Evolutionary conservation across 2,329 filamentous ascomycete genomes (phyloP).

Genomic region (Aspergillus brunneoviolaceus): DNA sequence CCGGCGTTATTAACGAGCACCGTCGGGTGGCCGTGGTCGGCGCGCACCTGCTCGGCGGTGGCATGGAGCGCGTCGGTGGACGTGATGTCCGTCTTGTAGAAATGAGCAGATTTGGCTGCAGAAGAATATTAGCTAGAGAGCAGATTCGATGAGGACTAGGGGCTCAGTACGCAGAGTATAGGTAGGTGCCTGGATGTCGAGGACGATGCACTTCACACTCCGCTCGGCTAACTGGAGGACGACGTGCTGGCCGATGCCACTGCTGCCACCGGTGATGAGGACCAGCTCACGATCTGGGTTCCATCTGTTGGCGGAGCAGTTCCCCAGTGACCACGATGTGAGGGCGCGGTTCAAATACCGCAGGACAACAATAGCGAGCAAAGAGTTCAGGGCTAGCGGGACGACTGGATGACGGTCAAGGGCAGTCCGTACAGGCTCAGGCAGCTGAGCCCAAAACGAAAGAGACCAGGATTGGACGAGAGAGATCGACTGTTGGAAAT

Average conservation of each 20-base stretch:
- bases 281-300: conserved; percentile 27
- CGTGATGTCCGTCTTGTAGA: conserved; percentile 42
- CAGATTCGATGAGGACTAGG: not conserved
- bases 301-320: conserved; percentile 15
- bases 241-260: conserved; percentile 37
- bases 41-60: conserved; percentile 41
- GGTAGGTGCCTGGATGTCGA: conserved; percentile 33
- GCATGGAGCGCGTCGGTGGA: conserved; percentile 30
- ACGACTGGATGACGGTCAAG: not conserved
- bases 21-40: conserved; percentile 44
- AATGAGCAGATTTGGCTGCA: conserved; percentile 13
- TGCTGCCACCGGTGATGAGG: conserved; percentile 34
- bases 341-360: not conserved
- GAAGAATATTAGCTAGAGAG: not conserved
- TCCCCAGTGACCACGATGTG: not conserved
- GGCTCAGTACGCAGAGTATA: conserved; percentile 23
- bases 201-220: conserved; percentile 30
- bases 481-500: not conserved
- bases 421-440: not conserved
- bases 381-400: not conserved
- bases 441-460: not conserved
- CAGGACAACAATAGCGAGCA: not conserved
- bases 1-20: conserved; percentile 54
- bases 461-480: not conserved
- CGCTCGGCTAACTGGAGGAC: conserved; percentile 26